Evolutionary conservation across 148 eudicot species (phyloP).

Genomic region (Mesembryanthemum crystallinum): DNA sequence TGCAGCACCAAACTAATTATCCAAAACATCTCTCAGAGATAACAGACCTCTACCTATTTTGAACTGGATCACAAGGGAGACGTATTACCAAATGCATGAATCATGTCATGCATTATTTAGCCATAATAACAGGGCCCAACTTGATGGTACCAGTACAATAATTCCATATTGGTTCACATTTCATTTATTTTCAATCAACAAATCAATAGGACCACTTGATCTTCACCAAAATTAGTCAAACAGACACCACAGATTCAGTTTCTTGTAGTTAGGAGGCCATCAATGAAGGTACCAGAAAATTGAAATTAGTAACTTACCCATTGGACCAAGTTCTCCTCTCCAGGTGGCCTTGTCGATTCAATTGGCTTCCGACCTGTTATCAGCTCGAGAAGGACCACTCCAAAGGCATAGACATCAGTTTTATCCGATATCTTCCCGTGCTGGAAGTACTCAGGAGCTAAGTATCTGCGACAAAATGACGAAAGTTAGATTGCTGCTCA

Average conservation of each 20-base stretch:
- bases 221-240: not conserved
- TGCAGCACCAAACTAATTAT: not conserved
- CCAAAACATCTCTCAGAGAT: not conserved
- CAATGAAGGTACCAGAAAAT: not conserved
- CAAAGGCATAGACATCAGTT: constrained; percentile 93
- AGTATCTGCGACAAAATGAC: constrained; percentile 49
- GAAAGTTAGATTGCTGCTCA: not conserved
- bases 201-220: constrained; percentile 16
- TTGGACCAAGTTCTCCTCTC: constrained; percentile 88
- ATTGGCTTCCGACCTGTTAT: constrained; percentile 87
- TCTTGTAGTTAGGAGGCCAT: not conserved
- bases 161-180: not conserved
- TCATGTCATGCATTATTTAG: constrained; percentile 9
- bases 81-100: constrained; percentile 6
- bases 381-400: constrained; percentile 84
- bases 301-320: constrained; percentile 61
- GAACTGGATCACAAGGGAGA: not conserved
- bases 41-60: not conserved
- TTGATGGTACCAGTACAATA: not conserved
- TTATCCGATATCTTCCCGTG: constrained; percentile 95
- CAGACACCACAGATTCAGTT: constrained; percentile 2
- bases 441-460: constrained; percentile 98
- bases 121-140: constrained; percentile 7
- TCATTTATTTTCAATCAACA: constrained; percentile 1
- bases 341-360: constrained; percentile 68